Evolutionary conservation across 192 early-diverging fungal genomes (phyloP).

Genomic region (Coemansia sp.): DNA sequence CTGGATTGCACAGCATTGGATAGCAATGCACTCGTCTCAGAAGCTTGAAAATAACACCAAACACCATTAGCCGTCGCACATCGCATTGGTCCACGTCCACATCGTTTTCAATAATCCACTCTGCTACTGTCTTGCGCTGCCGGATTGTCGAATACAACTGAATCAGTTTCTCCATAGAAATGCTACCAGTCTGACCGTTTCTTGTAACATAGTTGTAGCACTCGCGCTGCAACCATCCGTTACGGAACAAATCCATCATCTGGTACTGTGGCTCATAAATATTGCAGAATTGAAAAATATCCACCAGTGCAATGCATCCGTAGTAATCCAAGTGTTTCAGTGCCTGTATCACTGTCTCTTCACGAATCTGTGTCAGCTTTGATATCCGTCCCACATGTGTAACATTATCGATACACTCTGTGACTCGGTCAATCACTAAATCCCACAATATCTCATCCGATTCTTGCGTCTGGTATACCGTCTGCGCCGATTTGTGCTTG

Average conservation of each 20-base stretch:
- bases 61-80: constrained; percentile 84
- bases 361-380: constrained; percentile 72
- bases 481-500: constrained; percentile 27
- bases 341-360: constrained; percentile 70
- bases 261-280: constrained; percentile 63
- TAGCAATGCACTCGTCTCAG: constrained; percentile 90
- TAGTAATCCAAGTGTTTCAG: constrained; percentile 93
- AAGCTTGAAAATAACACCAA: constrained; percentile 83
- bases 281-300: constrained; percentile 96
- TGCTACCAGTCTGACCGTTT: constrained; percentile 37
- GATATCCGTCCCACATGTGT: constrained; percentile 81
- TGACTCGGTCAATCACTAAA: constrained; percentile 78
- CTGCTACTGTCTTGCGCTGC: constrained; percentile 72
- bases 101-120: constrained; percentile 83
- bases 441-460: constrained; percentile 87
- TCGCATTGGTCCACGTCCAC: constrained; percentile 70
- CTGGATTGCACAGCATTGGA: constrained; percentile 54
- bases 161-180: constrained; percentile 70
- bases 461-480: constrained; percentile 63
- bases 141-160: constrained; percentile 78
- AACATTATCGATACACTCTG: constrained; percentile 80
- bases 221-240: constrained; percentile 68
- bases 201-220: constrained; percentile 73
- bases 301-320: constrained; percentile 85
- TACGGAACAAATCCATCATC: constrained; percentile 56